Percentiles rank a stretch among this genome's conserved stretches.
Evolutionary conservation across 768 basidiomycete species (phyloP).

Genomic region (Leccinum aurantiacum): DNA sequence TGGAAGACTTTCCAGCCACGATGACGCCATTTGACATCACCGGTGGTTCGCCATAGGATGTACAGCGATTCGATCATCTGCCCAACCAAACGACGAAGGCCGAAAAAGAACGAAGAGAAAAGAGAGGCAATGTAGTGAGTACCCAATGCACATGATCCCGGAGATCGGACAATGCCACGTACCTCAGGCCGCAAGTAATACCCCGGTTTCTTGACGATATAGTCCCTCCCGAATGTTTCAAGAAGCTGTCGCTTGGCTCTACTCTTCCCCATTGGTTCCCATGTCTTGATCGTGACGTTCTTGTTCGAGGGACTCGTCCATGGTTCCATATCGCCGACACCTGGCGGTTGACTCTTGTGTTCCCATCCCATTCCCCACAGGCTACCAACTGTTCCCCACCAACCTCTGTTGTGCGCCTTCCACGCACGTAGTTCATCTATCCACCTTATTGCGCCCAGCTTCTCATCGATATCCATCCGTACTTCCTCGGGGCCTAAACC

Average conservation of each 20-base stretch:
- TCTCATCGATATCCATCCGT: not conserved
- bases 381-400: not conserved
- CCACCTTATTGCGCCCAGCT: not conserved
- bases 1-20: slow-evolving; percentile 71
- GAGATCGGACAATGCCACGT: slow-evolving; percentile 14
- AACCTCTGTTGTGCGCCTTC: not conserved
- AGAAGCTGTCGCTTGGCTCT: not conserved
- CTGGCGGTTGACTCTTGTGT: slow-evolving; percentile 47
- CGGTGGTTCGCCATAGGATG: slow-evolving; percentile 70
- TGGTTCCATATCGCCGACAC: slow-evolving; percentile 39
- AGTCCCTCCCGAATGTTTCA: slow-evolving; percentile 47
- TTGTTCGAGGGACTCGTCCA: slow-evolving; percentile 16
- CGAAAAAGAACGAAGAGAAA: not conserved
- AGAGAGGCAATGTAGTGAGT: no score
- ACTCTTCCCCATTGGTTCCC: not conserved
- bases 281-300: not conserved
- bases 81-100: not conserved
- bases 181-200: slow-evolving; percentile 76
- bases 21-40: slow-evolving; percentile 65
- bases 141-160: no score
- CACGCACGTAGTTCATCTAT: not conserved
- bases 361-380: no score
- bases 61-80: slow-evolving; percentile 71
- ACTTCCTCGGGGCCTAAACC: slow-evolving; percentile 63
- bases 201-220: slow-evolving; percentile 40